A percentile compares a stretch with the other conserved stretches of the same genome.
Conservation (phyloP, 2,329 filamentous ascomycete species). For the Phyllosticta citriasiana region DNA sequence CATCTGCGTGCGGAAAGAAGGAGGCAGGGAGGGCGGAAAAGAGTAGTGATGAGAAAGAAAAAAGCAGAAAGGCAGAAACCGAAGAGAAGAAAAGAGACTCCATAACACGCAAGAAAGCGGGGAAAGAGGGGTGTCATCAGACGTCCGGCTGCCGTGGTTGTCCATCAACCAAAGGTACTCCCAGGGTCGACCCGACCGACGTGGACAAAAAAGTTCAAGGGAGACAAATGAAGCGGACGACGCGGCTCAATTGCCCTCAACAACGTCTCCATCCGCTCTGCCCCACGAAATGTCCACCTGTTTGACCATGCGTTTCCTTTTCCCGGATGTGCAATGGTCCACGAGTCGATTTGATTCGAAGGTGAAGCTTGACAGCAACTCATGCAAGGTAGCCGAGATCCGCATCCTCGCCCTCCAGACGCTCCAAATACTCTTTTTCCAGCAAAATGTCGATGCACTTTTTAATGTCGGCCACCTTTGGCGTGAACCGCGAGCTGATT, state of each 20-base stretch:
- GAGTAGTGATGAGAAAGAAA: not conserved
- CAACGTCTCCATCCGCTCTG: too few relatives aligned
- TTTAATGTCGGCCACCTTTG: slow-evolving; percentile 93
- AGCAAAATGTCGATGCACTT: slow-evolving; percentile 98
- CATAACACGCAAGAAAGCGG: too few relatives aligned
- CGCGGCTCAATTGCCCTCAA: too few relatives aligned
- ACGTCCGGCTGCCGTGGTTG: too few relatives aligned
- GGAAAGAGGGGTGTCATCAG: too few relatives aligned
- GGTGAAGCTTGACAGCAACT: not conserved
- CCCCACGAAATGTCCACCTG: not conserved
- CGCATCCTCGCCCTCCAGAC: slow-evolving; percentile 76
- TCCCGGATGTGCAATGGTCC: not conserved
- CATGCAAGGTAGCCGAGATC: slow-evolving; percentile 77
- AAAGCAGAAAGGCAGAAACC: not conserved
- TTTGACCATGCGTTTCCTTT: not conserved
- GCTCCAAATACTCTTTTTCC: slow-evolving; percentile 97
- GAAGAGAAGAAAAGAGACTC: too few relatives aligned
- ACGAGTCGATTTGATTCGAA: not conserved
- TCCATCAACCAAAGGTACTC: not conserved
- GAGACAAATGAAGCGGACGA: not conserved
- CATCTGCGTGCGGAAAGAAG: not conserved
- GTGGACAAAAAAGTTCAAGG: not conserved
- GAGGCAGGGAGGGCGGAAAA: not conserved
- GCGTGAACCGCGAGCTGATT: slow-evolving; percentile 85
- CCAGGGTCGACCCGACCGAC: slow-evolving; percentile 1